phyloP scores from a whole-genome alignment of 352 stramenopile genomes.

The Pythium myriotylum region DNA sequence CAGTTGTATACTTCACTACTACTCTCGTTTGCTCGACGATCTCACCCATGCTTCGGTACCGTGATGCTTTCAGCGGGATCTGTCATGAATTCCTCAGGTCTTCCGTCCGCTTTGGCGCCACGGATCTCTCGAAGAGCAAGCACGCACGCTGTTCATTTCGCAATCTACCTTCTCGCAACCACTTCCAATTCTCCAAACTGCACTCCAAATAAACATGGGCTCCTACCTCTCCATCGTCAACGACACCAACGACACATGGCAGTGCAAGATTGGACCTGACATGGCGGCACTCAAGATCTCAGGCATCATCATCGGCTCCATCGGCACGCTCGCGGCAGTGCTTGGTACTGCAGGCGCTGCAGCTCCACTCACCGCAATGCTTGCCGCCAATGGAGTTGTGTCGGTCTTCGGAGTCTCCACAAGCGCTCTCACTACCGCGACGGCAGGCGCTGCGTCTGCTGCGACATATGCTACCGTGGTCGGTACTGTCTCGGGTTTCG shows the following conservation, averaged over 20 bases:
- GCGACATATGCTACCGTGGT: constrained; percentile 18
- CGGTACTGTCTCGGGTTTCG: constrained; percentile 38
- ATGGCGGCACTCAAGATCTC: constrained; percentile 25
- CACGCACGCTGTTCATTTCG: too few relatives aligned
- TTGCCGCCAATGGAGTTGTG: constrained; percentile 10
- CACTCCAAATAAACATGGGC: too few relatives aligned
- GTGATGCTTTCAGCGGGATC: too few relatives aligned
- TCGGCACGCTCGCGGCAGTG: constrained; percentile 10
- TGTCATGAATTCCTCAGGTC: too few relatives aligned
- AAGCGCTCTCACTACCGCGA: constrained; percentile 15
- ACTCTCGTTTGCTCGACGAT: too few relatives aligned
- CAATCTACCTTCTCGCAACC: too few relatives aligned
- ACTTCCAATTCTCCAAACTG: too few relatives aligned
- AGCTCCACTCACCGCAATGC: constrained; percentile 8
- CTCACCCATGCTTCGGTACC: too few relatives aligned
- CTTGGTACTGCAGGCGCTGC: constrained; percentile 15
- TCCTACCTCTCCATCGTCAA: constrained; percentile 35
- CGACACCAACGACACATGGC: constrained; percentile 27
- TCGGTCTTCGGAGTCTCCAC: constrained; percentile 25
- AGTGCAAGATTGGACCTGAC: constrained; percentile 26
- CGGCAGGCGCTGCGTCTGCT: constrained; percentile 8
- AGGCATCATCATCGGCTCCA: constrained; percentile 6
- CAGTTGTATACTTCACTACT: too few relatives aligned
- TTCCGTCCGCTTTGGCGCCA: too few relatives aligned
- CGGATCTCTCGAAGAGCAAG: too few relatives aligned